Base-by-base conservation (phyloP, 768 basidiomycete genomes). In the Rhodotorula toruloides region DNA sequence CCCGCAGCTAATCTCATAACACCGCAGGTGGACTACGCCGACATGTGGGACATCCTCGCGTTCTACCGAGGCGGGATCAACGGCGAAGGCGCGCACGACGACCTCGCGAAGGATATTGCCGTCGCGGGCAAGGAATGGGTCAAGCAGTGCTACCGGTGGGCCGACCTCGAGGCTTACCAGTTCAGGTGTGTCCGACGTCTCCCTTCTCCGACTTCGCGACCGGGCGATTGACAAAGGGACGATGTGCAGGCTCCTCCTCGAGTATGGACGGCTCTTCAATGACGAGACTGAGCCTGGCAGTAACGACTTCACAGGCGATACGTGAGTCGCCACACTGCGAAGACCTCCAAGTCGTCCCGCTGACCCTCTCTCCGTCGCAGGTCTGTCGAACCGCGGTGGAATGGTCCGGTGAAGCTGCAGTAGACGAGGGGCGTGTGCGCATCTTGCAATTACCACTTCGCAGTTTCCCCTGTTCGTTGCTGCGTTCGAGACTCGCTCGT, bases 11-110 rank as follows among this genome's bases (percentile, higher is more conserved):
- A 36, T 27, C 4, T 25, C 36, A 11, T 11, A 31, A 29, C 14
- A 6, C 43, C 14, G 8, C 42, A 54, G 57, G 54, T 65, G 31
- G 69, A 71, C 58, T 73, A 69, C 54, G 53, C 65, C 25, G 73
- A 74, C 58, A 71, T 73, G 65, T 73, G 65, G 61, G 72, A 74
- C 58, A 62, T 74, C 29, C 60, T 74, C 61, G 69, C 73, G 2
- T 74, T 71, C 68, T 74, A 73, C 69, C 60, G 70, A 3, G 73
- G 73, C 36, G 72, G 67, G 11, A 39, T 63, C 44, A 59, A 56
- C 42, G 69, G 68, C n/a, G 67, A 71, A 31, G 63, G 64, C 37
- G 72, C 71, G 29, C 73, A 74, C 62, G 73, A 74, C 52, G 68
- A 67, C 7, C 72, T 71, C 21, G 73, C 63, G 3, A 65, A 65